Percentiles rank a stretch among this genome's conserved stretches.
Evolutionary conservation across 1,284 basidiomycete genomes (phyloP).

Genomic region (Athelia psychrophila): DNA sequence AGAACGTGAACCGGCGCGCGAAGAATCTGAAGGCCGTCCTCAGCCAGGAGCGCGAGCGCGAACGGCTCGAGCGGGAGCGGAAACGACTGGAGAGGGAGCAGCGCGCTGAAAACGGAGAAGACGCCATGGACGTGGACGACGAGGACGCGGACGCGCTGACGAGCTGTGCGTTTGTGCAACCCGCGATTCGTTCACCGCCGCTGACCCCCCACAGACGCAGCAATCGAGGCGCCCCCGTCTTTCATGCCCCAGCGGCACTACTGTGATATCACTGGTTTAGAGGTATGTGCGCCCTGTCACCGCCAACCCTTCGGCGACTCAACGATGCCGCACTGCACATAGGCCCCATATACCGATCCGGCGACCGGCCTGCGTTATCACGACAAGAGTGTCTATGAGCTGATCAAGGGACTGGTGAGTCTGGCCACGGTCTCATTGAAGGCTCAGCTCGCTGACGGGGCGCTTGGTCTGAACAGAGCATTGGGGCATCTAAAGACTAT

Average conservation of each 20-base stretch:
- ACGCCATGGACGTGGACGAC: slow-evolving; percentile 33
- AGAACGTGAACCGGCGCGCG: slow-evolving; percentile 64
- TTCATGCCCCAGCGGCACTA: slow-evolving; percentile 75
- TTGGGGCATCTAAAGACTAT: slow-evolving; percentile 50
- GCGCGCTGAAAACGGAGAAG: slow-evolving; percentile 15
- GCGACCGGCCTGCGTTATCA: slow-evolving; percentile 80
- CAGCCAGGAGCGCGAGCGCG: slow-evolving; percentile 71
- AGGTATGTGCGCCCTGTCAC: slow-evolving; percentile 40
- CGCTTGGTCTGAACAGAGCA: slow-evolving; percentile 26
- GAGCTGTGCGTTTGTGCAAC: slow-evolving; percentile 49
- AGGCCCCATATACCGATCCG: slow-evolving; percentile 87
- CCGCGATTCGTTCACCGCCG: background rate
- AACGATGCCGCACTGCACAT: background rate
- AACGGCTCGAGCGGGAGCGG: slow-evolving; percentile 60
- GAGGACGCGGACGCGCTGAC: slow-evolving; percentile 56
- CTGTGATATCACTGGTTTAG: slow-evolving; percentile 86
- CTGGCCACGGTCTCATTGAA: background rate
- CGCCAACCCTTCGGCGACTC: background rate
- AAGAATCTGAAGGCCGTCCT: slow-evolving; percentile 77
- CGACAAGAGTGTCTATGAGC: slow-evolving; percentile 82
- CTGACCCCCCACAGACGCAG: slow-evolving; percentile 52
- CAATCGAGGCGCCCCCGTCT: slow-evolving; percentile 85
- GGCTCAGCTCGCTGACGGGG: background rate
- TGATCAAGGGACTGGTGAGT: slow-evolving; percentile 76
- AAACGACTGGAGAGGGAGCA: slow-evolving; percentile 44